Evolutionary conservation across 148 eudicot genomes (phyloP), one percentile per base, ranked within the genome.

Genomic region (Rhododendron ferrugineum): DNA sequence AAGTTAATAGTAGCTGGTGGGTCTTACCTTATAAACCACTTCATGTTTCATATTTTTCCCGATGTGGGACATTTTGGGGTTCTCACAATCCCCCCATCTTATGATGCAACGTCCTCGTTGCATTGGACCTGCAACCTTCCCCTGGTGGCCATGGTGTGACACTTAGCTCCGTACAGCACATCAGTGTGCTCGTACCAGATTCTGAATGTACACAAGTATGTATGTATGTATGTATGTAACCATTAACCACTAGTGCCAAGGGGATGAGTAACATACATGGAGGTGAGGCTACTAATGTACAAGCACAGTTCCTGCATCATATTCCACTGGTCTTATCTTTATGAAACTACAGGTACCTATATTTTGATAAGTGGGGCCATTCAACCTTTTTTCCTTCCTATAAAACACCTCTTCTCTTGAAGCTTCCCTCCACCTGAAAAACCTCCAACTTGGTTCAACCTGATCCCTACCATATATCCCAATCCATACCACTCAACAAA

Each of bases 321-420:
- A 79, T 84, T 88, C 84, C 85, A 82, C 78, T 86, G 85, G 87
- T 89, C 84, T 89, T 84, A 79, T 89, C 89, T 88, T 86, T 89
- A 84, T 86, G 85, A 86, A 88, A 78, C 86, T 88, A 78, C 78
- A 60, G 85, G 85, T 85, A 46, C 82, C 78, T 23, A 74, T 78
- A 81, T 42, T 62, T 32, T 62, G 34, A 79, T 54, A 66, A 66
- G 83, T 87, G 90, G 89, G 91, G 80, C 88, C 92, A 75, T 73
- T 83, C 72, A 54, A 83, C 84, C 78, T 89, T 91, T 91, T 89
- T 85, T 79, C 88, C 78, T 62, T 85, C 90, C 96, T 95, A 95
- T 95, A 93, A 89, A 91, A 90, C 74, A 52, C 87, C 87, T 86
- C 46, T 23, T 80, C 66, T 32, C 82, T 88, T 85, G 82, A 78